A percentile compares a stretch with the other conserved stretches of the same genome.
Conservation (phyloP, 768 basidiomycete species). For the Kwoniella botswanensis region DNA sequence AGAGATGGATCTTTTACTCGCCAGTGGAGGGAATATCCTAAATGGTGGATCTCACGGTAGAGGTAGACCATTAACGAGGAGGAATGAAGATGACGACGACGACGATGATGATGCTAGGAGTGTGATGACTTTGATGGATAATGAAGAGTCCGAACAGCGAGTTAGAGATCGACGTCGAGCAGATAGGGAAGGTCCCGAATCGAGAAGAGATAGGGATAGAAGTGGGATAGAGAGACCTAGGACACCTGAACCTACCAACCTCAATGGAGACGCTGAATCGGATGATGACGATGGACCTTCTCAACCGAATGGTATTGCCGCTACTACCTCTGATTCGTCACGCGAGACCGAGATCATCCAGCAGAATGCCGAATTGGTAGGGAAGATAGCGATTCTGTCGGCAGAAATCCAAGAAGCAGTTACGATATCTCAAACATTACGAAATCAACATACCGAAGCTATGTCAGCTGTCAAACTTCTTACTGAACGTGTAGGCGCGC, state of each 20-base stretch:
- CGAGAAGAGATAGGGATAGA: conserved; percentile 14
- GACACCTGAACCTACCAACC: conserved; percentile 72
- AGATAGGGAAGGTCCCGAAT: conserved; percentile 17
- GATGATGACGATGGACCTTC: conserved; percentile 60
- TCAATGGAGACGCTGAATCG: conserved; percentile 52
- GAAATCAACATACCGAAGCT: conserved; percentile 76
- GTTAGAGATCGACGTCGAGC: conserved; percentile 48
- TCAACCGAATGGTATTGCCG: conserved; percentile 11
- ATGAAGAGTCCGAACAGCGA: conserved; percentile 50
- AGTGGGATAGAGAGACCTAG: conserved; percentile 71
- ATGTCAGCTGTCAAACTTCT: conserved; percentile 62
- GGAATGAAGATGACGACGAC: conserved; percentile 61
- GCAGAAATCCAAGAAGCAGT: conserved; percentile 77
- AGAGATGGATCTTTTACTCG: conserved; percentile 61
- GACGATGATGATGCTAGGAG: conserved; percentile 76
- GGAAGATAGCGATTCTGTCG: conserved; percentile 68
- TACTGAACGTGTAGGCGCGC: conserved; percentile 47
- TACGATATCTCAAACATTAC: conserved; percentile 72
- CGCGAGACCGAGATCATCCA: conserved; percentile 44
- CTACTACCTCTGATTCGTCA: neutral
- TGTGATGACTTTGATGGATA: conserved; percentile 67
- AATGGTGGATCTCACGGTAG: conserved; percentile 16
- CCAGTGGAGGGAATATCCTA: conserved; percentile 14
- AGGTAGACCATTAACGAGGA: conserved; percentile 23
- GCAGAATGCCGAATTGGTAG: conserved; percentile 65